A percentile compares a stretch with the other conserved stretches of the same genome.
These are phyloP conservation scores for Schizopora paradoxa DNA, from an alignment of 1,284 basidiomycete species.

Conservation along the genomic window DNA sequence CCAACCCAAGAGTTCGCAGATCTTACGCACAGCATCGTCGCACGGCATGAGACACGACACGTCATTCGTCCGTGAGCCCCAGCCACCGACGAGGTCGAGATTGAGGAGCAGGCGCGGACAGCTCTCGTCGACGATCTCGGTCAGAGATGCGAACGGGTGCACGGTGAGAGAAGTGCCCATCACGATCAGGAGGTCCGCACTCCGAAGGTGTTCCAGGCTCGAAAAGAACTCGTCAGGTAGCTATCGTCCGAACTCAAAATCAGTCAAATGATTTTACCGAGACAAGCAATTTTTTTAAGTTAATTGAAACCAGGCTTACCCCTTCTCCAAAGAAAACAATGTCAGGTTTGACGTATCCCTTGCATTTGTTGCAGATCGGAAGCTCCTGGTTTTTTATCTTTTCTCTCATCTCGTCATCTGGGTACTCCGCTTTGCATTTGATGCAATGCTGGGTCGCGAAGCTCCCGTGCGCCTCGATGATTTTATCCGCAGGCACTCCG, in stretches of 20 bases:
- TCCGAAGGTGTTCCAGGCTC: slow-evolving; percentile 42
- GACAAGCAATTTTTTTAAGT: background rate
- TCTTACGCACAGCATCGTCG: slow-evolving; percentile 54
- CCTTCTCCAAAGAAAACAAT: slow-evolving; percentile 94
- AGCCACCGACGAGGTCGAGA: slow-evolving; percentile 57
- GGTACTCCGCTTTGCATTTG: slow-evolving; percentile 54
- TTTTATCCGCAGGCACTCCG: slow-evolving; percentile 65
- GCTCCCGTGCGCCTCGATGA: slow-evolving; percentile 94
- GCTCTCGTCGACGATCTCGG: slow-evolving; percentile 38
- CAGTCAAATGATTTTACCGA: slow-evolving; percentile 7
- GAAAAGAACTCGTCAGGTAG: slow-evolving; percentile 53
- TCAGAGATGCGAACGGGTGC: slow-evolving; percentile 69
- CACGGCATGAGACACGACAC: slow-evolving; percentile 62
- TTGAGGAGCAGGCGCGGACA: slow-evolving; percentile 73
- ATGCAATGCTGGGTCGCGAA: slow-evolving; percentile 83
- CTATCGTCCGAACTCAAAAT: slow-evolving; percentile 29
- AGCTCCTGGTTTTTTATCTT: slow-evolving; percentile 55
- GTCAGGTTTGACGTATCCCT: slow-evolving; percentile 81
- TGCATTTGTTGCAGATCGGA: slow-evolving; percentile 60
- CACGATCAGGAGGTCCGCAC: slow-evolving; percentile 84
- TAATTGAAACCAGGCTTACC: slow-evolving; percentile 35
- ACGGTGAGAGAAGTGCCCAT: slow-evolving; percentile 89
- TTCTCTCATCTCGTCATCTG: slow-evolving; percentile 63
- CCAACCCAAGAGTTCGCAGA: slow-evolving; percentile 67
- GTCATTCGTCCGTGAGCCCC: slow-evolving; percentile 51